A percentile compares a stretch with the other conserved stretches of the same genome.
Evolutionary conservation across 768 basidiomycete species (phyloP).

Genomic region (Lactarius trivialis): DNA sequence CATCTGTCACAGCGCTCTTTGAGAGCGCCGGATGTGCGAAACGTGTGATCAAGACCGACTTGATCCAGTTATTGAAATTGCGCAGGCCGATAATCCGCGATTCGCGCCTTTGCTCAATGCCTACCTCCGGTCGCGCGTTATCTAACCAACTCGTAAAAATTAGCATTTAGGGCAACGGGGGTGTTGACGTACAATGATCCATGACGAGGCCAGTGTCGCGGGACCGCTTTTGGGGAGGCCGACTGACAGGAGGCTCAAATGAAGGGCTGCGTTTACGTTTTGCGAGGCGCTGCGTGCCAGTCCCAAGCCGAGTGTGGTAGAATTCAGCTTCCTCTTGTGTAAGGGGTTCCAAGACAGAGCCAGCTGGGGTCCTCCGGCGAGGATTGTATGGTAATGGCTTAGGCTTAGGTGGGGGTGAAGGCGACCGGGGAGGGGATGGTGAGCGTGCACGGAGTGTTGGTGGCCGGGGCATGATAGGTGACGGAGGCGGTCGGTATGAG

Average conservation of each 20-base stretch:
- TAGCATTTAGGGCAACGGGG: not conserved
- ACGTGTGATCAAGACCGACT: slow-evolving; percentile 90
- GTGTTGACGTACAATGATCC: slow-evolving; percentile 60
- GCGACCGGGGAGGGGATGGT: slow-evolving; percentile 21
- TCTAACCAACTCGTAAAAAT: slow-evolving; percentile 41
- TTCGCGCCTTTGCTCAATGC: slow-evolving; percentile 71
- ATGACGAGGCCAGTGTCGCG: slow-evolving; percentile 72
- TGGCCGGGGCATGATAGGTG: slow-evolving; percentile 20
- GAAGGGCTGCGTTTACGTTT: slow-evolving; percentile 26
- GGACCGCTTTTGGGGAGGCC: slow-evolving; percentile 38
- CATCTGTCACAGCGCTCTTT: slow-evolving; percentile 16
- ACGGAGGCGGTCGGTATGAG: slow-evolving; percentile 17
- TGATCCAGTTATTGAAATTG: slow-evolving; percentile 99
- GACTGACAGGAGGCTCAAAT: slow-evolving; percentile 18
- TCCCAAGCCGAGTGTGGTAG: slow-evolving; percentile 28
- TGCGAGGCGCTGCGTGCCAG: slow-evolving; percentile 31
- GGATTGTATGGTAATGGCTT: slow-evolving; percentile 23
- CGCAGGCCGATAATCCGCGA: slow-evolving; percentile 97
- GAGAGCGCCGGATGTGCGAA: slow-evolving; percentile 70
- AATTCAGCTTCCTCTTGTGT: slow-evolving; percentile 20
- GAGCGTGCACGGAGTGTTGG: slow-evolving; percentile 19
- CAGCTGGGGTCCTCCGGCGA: slow-evolving; percentile 26
- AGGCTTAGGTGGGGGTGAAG: slow-evolving; percentile 23
- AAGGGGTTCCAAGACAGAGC: slow-evolving; percentile 26
- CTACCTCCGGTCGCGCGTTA: slow-evolving; percentile 89